Conservation (phyloP, 345 rosid genomes). For the Aquilaria yunnanensis region DNA sequence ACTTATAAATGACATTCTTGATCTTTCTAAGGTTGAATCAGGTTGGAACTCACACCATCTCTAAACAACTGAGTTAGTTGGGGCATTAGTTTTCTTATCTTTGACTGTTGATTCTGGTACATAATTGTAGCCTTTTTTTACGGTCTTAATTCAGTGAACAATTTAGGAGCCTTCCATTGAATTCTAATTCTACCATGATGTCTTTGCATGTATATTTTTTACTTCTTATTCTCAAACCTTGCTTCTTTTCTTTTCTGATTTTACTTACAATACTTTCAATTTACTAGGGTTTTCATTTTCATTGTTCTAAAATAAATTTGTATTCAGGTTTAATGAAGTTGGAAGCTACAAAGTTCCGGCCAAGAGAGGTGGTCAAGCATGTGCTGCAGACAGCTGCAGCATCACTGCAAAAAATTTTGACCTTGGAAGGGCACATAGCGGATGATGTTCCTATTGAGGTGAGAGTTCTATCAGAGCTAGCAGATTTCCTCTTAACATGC, state of each 20-base stretch:
- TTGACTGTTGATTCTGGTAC: background rate
- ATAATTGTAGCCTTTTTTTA: background rate
- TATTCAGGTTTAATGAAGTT: constrained; percentile 75
- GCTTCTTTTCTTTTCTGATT: background rate
- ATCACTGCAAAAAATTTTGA: constrained; percentile 67
- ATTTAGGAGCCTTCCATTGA: no score
- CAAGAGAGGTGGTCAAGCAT: constrained; percentile 89
- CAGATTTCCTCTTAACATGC: background rate
- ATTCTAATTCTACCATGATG: no score
- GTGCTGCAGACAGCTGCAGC: constrained; percentile 98
- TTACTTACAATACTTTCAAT: background rate
- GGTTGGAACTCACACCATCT: constrained; percentile 29
- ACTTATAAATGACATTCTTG: constrained; percentile 89
- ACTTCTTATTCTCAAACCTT: background rate
- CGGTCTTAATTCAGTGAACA: background rate
- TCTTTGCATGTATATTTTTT: no score
- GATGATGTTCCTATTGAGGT: constrained; percentile 94
- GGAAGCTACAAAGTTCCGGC: constrained; percentile 92
- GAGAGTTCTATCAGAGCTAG: constrained; percentile 10
- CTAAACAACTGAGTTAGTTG: background rate
- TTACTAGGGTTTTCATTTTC: background rate
- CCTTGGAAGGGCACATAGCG: constrained; percentile 73
- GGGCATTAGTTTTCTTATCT: background rate
- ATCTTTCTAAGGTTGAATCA: constrained; percentile 98
- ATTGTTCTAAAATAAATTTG: background rate